Conservation (phyloP, 1,284 basidiomycete species). For the Hemileia vastatrix region DNA sequence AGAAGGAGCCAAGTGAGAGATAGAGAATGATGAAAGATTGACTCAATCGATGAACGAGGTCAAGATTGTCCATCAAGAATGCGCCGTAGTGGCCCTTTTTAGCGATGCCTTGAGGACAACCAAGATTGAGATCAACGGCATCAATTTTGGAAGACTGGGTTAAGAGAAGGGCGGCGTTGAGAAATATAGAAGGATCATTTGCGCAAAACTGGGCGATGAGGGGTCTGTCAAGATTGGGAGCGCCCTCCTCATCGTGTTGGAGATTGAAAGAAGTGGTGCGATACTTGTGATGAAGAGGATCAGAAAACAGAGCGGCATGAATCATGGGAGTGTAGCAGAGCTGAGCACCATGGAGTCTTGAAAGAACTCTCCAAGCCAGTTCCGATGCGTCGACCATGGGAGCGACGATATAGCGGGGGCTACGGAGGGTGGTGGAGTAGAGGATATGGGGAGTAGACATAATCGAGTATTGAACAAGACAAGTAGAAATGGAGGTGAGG, state of each 20-base stretch:
- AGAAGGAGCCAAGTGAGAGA: background rate
- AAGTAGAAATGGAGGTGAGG: background rate
- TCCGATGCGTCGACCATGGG: constrained; percentile 15
- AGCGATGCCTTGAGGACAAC: constrained; percentile 94
- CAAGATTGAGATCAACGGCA: constrained; percentile 88
- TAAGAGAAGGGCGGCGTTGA: constrained; percentile 56
- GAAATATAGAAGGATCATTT: constrained; percentile 70
- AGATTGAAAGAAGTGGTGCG: constrained; percentile 62
- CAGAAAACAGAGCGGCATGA: constrained; percentile 74
- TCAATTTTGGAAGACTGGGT: constrained; percentile 64
- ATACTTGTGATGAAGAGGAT: constrained; percentile 50
- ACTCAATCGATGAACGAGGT: constrained; percentile 69
- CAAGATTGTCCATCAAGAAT: constrained; percentile 91
- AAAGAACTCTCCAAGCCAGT: constrained; percentile 83
- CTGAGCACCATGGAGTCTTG: constrained; percentile 68
- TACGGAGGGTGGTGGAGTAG: background rate
- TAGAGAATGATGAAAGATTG: constrained; percentile 1
- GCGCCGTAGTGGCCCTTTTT: constrained; percentile 75
- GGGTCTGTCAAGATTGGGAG: constrained; percentile 57
- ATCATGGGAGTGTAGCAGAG: constrained; percentile 96
- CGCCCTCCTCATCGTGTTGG: constrained; percentile 58
- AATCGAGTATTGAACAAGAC: background rate
- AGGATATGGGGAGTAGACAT: background rate
- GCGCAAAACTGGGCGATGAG: constrained; percentile 87
- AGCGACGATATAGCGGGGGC: constrained; percentile 8